Percentiles rank a stretch among this genome's conserved stretches.
Conservation (phyloP, 371 early-diverging fungal genomes). For the Saksenaea vasiformis region DNA sequence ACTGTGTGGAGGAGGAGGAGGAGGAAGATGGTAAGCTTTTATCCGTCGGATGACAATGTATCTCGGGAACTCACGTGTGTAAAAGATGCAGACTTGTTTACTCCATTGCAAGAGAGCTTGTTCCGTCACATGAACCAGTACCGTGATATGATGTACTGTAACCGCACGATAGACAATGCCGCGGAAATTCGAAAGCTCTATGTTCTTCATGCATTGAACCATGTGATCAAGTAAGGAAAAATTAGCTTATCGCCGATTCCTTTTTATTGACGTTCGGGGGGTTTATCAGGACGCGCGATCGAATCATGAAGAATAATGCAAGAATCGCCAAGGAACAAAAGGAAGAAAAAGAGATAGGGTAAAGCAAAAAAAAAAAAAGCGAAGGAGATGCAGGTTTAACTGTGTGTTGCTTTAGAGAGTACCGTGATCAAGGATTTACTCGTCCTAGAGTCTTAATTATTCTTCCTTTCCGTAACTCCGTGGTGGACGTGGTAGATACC, state of each 20-base stretch:
- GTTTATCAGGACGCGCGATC: constrained; percentile 60
- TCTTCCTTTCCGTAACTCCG: constrained; percentile 85
- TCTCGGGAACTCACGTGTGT: background rate
- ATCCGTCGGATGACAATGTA: too few species aligned
- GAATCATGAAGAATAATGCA: constrained; percentile 78
- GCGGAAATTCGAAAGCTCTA: constrained; percentile 73
- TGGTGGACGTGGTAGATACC: constrained; percentile 75
- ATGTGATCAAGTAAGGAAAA: constrained; percentile 73
- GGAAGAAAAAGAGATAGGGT: constrained; percentile 48
- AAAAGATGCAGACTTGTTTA: constrained; percentile 31
- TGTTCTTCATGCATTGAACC: constrained; percentile 87
- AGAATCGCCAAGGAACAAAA: constrained; percentile 64
- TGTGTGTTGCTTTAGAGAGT: constrained; percentile 62
- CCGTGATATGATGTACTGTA: constrained; percentile 75
- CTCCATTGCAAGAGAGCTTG: constrained; percentile 61
- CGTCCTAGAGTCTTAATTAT: constrained; percentile 91
- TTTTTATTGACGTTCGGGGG: background rate
- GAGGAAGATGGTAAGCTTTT: constrained; percentile 19
- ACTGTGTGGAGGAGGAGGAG: constrained; percentile 17
- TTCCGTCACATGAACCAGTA: constrained; percentile 73
- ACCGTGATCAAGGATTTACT: constrained; percentile 95
- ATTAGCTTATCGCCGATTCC: too few species aligned
- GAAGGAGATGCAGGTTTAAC: background rate
- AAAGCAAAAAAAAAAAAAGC: constrained; percentile 9
- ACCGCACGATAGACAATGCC: constrained; percentile 61